A percentile compares a stretch with the other conserved stretches of the same genome.
These are phyloP conservation scores for Exophiala xenobiotica DNA, from an alignment of 2,329 filamentous ascomycete genomes.

Conservation along the genomic window DNA sequence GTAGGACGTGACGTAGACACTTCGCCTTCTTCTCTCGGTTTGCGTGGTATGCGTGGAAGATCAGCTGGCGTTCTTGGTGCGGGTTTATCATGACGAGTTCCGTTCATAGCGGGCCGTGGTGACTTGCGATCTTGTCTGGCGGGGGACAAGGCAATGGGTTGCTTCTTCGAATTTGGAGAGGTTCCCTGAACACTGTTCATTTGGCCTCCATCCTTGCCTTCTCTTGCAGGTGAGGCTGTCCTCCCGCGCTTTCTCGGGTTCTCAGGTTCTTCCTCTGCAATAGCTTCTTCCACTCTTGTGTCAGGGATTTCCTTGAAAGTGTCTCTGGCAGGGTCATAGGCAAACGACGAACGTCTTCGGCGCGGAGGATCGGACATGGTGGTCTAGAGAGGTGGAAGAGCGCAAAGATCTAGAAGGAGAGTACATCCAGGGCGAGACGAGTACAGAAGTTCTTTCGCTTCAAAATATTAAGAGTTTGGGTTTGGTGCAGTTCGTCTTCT, in stretches of 20 bases:
- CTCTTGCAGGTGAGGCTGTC: slow-evolving; percentile 15
- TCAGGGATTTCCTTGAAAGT: slow-evolving; percentile 34
- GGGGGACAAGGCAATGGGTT: slow-evolving; percentile 14
- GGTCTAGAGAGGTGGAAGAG: background rate
- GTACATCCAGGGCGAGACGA: no score
- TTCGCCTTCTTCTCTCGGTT: slow-evolving; percentile 29
- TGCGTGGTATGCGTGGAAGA: slow-evolving; percentile 25
- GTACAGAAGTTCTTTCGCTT: no score
- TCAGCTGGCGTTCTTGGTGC: slow-evolving; percentile 23
- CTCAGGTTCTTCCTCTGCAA: slow-evolving; percentile 25
- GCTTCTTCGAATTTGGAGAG: slow-evolving; percentile 15
- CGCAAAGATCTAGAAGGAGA: background rate
- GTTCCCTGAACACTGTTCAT: background rate
- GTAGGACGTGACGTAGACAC: slow-evolving; percentile 18
- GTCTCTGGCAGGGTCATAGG: slow-evolving; percentile 38
- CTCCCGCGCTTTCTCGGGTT: slow-evolving; percentile 22
- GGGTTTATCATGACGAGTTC: slow-evolving; percentile 8
- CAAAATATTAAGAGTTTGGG: no score
- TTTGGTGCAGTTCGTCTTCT: no score
- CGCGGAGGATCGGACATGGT: slow-evolving; percentile 20
- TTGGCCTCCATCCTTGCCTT: slow-evolving; percentile 3
- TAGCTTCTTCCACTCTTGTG: slow-evolving; percentile 27
- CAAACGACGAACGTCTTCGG: slow-evolving; percentile 29
- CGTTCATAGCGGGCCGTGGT: slow-evolving; percentile 8
- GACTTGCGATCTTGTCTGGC: slow-evolving; percentile 2